These are phyloP conservation scores for Saccharomycopsis schoenii DNA, from an alignment of 805 yeast genomes.

Conservation along the genomic window DNA sequence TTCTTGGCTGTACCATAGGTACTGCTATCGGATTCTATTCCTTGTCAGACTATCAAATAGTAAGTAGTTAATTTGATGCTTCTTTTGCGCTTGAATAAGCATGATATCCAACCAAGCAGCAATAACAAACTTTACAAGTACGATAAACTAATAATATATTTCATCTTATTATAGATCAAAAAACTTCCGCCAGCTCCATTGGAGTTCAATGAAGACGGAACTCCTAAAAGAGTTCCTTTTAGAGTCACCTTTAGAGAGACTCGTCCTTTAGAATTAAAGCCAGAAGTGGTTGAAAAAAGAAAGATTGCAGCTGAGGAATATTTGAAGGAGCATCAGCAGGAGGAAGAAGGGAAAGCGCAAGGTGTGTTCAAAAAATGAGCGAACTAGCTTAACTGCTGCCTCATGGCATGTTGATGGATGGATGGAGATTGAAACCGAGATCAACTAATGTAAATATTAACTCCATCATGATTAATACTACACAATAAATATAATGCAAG, in stretches of 20 bases:
- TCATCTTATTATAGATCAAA: conserved; percentile 27
- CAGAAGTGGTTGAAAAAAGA: conserved; percentile 22
- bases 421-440: too few species aligned
- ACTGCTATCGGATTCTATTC: conserved; percentile 9
- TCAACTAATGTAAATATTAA: too few species aligned
- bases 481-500: too few species aligned
- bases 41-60: conserved; percentile 15
- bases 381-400: background rate
- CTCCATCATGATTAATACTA: too few species aligned
- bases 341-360: background rate
- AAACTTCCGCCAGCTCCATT: conserved; percentile 28
- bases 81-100: too few species aligned
- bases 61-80: conserved; percentile 6
- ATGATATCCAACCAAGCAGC: too few species aligned
- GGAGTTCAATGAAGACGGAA: conserved; percentile 30
- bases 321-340: background rate
- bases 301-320: conserved; percentile 7
- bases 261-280: conserved; percentile 31
- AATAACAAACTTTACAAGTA: too few species aligned
- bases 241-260: conserved; percentile 29
- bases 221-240: conserved; percentile 29
- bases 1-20: conserved; percentile 11
- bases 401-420: too few species aligned
- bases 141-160: background rate
- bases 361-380: background rate